Evolutionary conservation across 345 rosid species (phyloP), one percentile per base, ranked within the genome.

Genomic region (Eucalyptus victrix): DNA sequence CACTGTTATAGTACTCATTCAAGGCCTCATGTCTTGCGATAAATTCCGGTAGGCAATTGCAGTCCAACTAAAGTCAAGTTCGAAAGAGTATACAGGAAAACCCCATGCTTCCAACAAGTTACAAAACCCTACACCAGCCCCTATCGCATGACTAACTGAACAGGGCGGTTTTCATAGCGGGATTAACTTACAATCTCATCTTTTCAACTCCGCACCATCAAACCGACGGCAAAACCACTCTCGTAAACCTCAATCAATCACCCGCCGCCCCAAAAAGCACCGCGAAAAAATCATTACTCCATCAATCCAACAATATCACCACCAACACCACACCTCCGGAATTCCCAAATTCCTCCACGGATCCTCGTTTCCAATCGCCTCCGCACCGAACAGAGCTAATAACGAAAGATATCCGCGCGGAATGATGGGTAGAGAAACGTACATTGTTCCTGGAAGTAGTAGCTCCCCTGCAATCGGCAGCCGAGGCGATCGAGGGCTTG

Each of bases 401-500:
- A 88, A 65, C 18, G 5, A 40, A 44, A 24, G 37, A 60, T 12
- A 72, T 49, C 58, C 23, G 8, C 14, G 28, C 8, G 8, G 10
- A 88, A 88, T 4, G 26, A 88, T 45, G 26, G 86, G 56, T 28
- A 89, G 80, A 88, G 89, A 86, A 49, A 85, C 88, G n/a, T 88
- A 94, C 96, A 90, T 88, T 97, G 96, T 90, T 96, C 99, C 50
- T 95, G 97, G 93, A 97, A 96, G 91, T 92, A 92, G 65, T 93
- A 91, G 87, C 91, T 96, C 86, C 98, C 97, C 89, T 97, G 99
- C 89, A 97, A 95, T 86, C 98, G 99, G 93, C 97, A 94, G 56
- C 98, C 99, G 62, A 97, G 97, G 51, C 98, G 99, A 96, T 97
- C 98, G 90, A 97, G 98, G 9, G 98, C 98, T 90, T 96, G 99